Evolutionary conservation across 2,329 filamentous ascomycete genomes (phyloP).

Genomic region (Diaporthe eres): DNA sequence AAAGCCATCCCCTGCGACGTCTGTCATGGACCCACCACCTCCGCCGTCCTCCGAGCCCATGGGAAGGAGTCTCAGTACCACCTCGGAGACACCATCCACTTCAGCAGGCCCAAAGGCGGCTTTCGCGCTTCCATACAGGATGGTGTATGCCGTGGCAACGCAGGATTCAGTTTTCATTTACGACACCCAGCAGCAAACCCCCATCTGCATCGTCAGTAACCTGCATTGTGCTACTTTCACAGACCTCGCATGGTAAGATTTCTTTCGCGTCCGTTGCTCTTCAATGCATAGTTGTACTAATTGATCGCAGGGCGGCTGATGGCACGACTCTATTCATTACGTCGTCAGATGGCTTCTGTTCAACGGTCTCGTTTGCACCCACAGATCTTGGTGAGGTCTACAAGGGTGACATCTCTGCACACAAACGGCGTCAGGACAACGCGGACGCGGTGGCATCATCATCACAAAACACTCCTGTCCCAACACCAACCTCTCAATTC

Average conservation of each 20-base stretch:
- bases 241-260: constrained; percentile 88
- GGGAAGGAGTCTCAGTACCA: constrained; percentile 61
- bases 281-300: constrained; percentile 46
- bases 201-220: constrained; percentile 95
- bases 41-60: constrained; percentile 67
- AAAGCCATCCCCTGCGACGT: constrained; percentile 68
- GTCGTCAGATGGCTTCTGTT: constrained; percentile 99
- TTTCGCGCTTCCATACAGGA: constrained; percentile 90
- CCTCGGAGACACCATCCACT: constrained; percentile 61
- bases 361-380: constrained; percentile 84
- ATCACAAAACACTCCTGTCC: constrained; percentile 76
- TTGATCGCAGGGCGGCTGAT: constrained; percentile 61
- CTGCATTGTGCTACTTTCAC: constrained; percentile 98
- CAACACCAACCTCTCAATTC: constrained; percentile 77
- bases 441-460: constrained; percentile 61
- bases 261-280: background rate
- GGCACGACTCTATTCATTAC: constrained; percentile 82
- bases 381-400: constrained; percentile 90
- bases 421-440: constrained; percentile 58
- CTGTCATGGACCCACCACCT: constrained; percentile 82
- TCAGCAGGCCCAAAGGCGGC: constrained; percentile 75
- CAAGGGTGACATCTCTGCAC: constrained; percentile 73
- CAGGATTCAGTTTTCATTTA: constrained; percentile 96
- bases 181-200: constrained; percentile 96
- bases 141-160: constrained; percentile 96